Conservation (phyloP, 305 asterid species). For the Fraxinus greggii region DNA sequence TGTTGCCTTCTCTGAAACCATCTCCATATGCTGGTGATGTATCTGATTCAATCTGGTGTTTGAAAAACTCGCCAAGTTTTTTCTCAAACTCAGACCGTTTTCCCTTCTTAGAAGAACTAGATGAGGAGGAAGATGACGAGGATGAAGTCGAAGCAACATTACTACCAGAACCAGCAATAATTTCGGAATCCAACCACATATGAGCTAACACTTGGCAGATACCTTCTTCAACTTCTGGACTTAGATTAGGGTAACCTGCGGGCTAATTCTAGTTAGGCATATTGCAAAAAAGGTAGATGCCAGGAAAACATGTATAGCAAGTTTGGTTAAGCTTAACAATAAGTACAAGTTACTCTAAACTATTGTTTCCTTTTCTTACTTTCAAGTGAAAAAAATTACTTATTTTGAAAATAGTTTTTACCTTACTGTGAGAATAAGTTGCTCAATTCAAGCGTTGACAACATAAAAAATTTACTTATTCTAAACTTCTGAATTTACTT, state of each 20-base stretch:
- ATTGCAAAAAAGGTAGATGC: not conserved
- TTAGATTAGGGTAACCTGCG: slow-evolving; percentile 78
- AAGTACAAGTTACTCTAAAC: not conserved
- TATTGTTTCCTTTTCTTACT: slow-evolving; percentile 39
- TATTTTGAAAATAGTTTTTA: not conserved
- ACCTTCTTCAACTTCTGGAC: slow-evolving; percentile 96
- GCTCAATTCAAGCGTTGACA: not conserved
- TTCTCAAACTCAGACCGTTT: slow-evolving; percentile 84
- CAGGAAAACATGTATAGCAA: not conserved
- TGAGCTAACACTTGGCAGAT: slow-evolving; percentile 98
- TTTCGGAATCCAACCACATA: slow-evolving; percentile 97
- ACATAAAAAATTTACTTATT: slow-evolving; percentile 9
- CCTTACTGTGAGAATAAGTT: not conserved
- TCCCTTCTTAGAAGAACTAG: slow-evolving; percentile 85
- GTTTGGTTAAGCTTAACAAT: not conserved
- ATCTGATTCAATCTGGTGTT: slow-evolving; percentile 96
- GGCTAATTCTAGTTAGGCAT: not conserved
- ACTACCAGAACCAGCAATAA: slow-evolving; percentile 77
- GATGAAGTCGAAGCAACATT: slow-evolving; percentile 51
- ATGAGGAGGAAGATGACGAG: slow-evolving; percentile 36
- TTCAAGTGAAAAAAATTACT: not conserved
- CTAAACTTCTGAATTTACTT: slow-evolving; percentile 18
- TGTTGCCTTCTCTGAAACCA: slow-evolving; percentile 87
- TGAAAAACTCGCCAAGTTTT: slow-evolving; percentile 84
- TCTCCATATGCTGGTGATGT: slow-evolving; percentile 90